Base-by-base conservation (phyloP, 2,329 filamentous ascomycete species). In the Colletotrichum musicola region DNA sequence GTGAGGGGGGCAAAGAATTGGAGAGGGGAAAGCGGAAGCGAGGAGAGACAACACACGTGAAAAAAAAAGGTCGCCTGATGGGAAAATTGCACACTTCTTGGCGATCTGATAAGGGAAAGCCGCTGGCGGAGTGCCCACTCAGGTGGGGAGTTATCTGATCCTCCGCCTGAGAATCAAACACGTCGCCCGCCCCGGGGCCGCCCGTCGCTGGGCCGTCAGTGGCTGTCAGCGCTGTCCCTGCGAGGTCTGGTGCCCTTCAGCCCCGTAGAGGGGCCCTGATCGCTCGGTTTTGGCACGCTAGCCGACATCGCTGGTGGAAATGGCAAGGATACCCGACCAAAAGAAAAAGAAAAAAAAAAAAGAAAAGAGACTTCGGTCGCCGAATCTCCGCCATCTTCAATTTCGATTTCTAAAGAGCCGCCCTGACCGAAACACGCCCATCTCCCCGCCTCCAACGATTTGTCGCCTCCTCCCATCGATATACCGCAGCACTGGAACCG, bases 61-160 rank as follows among this genome's bases (percentile, higher is more conserved):
- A 38, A 68, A 59, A n/a, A 55, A 56, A 50, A 40, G 40, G 61
- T 64, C 64, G 54, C 54, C 54, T 64, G 65, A 59, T 68, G 47
- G 40, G 42, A 68, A 68, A 68, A 62, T 47, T 62, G 60, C 60
- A 16, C 7, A 9, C 27, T 27, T 49, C 61, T 64, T 60, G 61
- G 61, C 55, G 54, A 65, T 68, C 65, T 68, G 65, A 68, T 68
- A 68, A 68, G 65, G 65, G 30, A 68, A 65, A 54, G 61, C 27
- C 22, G n/a, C 46, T 12, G 5, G 18, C n/a, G 18, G 2, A 49
- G 46, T 49, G 16, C 13, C 46, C 46, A 49, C 20, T 25, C n/a
- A 42, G 14, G 55, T 50, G 38, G 62, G 56, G 47, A 30, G 46
- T 47, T 47, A 59, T 60, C 54, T 38, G 60, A 62, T 62, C 60